Percentiles rank a stretch among this genome's conserved stretches.
Evolutionary conservation across 768 basidiomycete genomes (phyloP).

Genomic region (Hirschioporus abietinus): DNA sequence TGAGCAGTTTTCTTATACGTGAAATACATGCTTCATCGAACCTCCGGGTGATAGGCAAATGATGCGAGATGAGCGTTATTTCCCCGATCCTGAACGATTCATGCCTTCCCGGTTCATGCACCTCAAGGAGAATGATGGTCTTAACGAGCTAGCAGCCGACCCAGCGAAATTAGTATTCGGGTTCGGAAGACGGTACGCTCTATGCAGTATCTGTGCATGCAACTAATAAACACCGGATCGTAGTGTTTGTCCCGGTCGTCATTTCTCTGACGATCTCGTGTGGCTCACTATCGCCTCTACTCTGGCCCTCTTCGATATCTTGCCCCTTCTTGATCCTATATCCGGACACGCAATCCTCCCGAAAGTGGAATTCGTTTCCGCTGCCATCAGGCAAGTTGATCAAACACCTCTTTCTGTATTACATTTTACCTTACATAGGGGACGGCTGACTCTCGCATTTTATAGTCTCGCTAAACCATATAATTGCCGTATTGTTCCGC

Average conservation of each 20-base stretch:
- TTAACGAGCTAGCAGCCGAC: constrained; percentile 16
- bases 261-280: constrained; percentile 37
- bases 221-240: constrained; percentile 17
- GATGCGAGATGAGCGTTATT: constrained; percentile 17
- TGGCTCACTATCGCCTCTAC: constrained; percentile 39
- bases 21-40: neutral
- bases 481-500: neutral
- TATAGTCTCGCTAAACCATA: neutral
- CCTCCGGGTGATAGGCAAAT: constrained; percentile 10
- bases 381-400: neutral
- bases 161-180: constrained; percentile 35
- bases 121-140: neutral
- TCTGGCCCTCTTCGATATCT: constrained; percentile 34
- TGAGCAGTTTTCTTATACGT: neutral
- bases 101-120: constrained; percentile 50
- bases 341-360: constrained; percentile 30
- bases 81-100: constrained; percentile 47
- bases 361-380: constrained; percentile 28
- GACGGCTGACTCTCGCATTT: neutral
- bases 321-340: constrained; percentile 28
- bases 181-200: constrained; percentile 27
- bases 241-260: constrained; percentile 37
- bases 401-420: too few species aligned
- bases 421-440: neutral
- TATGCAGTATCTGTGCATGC: neutral